A percentile compares a stretch with the other conserved stretches of the same genome.
Evolutionary conservation across 495 filamentous ascomycete genomes (phyloP).

Genomic region (Lasiosphaeria miniovina): DNA sequence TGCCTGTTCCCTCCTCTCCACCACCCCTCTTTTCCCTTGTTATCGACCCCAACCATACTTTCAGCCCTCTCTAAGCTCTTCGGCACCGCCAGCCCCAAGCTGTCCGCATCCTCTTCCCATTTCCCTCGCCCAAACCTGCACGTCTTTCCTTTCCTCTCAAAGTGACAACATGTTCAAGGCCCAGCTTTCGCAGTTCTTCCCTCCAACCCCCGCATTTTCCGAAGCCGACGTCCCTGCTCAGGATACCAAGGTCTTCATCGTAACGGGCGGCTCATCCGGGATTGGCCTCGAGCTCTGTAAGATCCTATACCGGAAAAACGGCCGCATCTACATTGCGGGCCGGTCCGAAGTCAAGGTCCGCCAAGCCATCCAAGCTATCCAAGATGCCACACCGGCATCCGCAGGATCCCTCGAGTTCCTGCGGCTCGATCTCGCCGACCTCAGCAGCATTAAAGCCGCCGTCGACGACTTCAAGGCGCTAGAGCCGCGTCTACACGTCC

Average conservation of each 20-base stretch:
- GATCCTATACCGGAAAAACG: constrained; percentile 41
- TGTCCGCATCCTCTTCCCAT: too few species aligned
- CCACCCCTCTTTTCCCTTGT: too few species aligned
- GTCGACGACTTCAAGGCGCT: constrained; percentile 22
- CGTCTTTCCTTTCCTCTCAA: too few species aligned
- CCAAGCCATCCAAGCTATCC: constrained; percentile 25
- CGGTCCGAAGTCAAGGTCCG: constrained; percentile 31
- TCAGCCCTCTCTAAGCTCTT: too few species aligned
- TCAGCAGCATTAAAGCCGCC: constrained; percentile 24
- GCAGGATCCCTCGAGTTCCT: constrained; percentile 25
- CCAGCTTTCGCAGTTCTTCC: constrained; percentile 25
- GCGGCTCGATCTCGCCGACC: constrained; percentile 26
- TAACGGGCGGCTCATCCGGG: constrained; percentile 44
- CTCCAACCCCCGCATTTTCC: constrained; percentile 24
- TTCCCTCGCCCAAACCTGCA: too few species aligned
- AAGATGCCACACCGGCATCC: constrained; percentile 12
- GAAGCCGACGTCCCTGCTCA: constrained; percentile 22
- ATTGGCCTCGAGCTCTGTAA: constrained; percentile 42
- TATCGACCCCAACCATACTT: too few species aligned
- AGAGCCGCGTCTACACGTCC: constrained; percentile 25
- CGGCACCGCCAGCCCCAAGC: too few species aligned
- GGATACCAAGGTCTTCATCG: constrained; percentile 38
- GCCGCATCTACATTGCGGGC: constrained; percentile 44
- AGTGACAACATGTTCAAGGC: constrained; percentile 5
- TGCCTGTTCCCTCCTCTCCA: too few species aligned